Conservation (phyloP, 2,329 filamentous ascomycete genomes). For the Fragosphaeria purpurea region DNA sequence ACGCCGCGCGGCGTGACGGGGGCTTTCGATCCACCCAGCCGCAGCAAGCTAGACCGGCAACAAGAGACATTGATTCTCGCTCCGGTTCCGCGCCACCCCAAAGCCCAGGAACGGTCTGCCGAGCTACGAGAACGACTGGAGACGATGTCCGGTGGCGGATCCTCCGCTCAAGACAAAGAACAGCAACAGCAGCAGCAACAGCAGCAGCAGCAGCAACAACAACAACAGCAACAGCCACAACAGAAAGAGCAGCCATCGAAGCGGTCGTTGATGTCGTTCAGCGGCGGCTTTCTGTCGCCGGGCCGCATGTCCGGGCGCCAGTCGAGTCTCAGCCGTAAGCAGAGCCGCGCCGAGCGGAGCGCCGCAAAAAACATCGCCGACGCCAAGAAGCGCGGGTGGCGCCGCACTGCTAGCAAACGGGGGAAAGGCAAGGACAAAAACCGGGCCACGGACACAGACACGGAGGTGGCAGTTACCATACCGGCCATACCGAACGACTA, state of each 20-base stretch:
- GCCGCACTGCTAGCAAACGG: constrained; percentile 29
- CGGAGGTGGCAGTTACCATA: neutral
- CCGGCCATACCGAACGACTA: neutral
- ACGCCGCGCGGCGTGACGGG: constrained; percentile 46
- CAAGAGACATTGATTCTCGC: constrained; percentile 39
- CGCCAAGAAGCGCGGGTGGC: constrained; percentile 47
- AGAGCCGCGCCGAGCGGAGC: constrained; percentile 48
- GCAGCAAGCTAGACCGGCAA: constrained; percentile 21
- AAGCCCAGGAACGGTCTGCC: constrained; percentile 23
- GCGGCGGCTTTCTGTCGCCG: constrained; percentile 14
- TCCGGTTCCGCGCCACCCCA: constrained; percentile 42
- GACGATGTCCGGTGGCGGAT: constrained; percentile 37
- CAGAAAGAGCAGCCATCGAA: constrained; percentile 16
- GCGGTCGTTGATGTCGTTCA: constrained; percentile 13
- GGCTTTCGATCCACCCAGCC: constrained; percentile 37
- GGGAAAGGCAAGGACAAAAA: constrained; percentile 26
- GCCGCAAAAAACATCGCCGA: constrained; percentile 54
- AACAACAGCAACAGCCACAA: neutral
- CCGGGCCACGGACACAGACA: neutral
- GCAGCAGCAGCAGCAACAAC: neutral
- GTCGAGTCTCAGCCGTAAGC: constrained; percentile 34
- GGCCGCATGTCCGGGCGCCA: constrained; percentile 25
- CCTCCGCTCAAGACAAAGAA: neutral
- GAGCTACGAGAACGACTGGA: constrained; percentile 41
- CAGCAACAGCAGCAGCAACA: neutral